phyloP scores from a whole-genome alignment of 2,329 filamentous ascomycete genomes.

The Alternaria rosae region DNA sequence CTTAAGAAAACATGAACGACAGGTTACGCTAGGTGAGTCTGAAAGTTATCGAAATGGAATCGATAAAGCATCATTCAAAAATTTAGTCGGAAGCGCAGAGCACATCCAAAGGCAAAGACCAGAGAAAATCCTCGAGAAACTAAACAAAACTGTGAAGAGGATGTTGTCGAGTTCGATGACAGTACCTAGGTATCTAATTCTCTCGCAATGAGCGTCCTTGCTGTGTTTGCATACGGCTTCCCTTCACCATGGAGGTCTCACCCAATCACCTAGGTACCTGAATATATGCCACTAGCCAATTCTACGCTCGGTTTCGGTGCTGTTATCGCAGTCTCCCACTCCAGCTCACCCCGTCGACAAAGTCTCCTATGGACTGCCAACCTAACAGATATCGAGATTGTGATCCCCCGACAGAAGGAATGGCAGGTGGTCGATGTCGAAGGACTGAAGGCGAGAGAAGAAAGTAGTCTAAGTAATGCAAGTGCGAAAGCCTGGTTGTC shows the following conservation, averaged over 20 bases:
- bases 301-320: constrained; percentile 43
- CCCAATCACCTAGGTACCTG: background rate
- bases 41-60: no score
- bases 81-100: no score
- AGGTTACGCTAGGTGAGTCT: background rate
- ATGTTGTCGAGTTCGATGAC: background rate
- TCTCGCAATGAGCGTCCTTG: background rate
- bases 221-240: background rate
- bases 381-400: constrained; percentile 49
- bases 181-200: no score
- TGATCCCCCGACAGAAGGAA: constrained; percentile 47
- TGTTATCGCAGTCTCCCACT: constrained; percentile 49
- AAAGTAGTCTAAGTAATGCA: constrained; percentile 44
- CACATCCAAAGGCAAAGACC: background rate
- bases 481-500: constrained; percentile 53
- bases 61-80: no score
- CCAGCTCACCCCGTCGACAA: constrained; percentile 43
- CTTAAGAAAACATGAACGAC: background rate
- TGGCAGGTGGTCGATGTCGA: constrained; percentile 49
- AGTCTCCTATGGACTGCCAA: constrained; percentile 49
- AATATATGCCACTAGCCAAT: constrained; percentile 6
- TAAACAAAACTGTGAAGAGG: background rate
- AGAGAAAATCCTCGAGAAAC: no score
- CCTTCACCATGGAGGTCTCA: background rate
- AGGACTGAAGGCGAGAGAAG: constrained; percentile 31